Base-by-base conservation (phyloP, 352 stramenopile genomes). In the Blastocystis sp. region DNA sequence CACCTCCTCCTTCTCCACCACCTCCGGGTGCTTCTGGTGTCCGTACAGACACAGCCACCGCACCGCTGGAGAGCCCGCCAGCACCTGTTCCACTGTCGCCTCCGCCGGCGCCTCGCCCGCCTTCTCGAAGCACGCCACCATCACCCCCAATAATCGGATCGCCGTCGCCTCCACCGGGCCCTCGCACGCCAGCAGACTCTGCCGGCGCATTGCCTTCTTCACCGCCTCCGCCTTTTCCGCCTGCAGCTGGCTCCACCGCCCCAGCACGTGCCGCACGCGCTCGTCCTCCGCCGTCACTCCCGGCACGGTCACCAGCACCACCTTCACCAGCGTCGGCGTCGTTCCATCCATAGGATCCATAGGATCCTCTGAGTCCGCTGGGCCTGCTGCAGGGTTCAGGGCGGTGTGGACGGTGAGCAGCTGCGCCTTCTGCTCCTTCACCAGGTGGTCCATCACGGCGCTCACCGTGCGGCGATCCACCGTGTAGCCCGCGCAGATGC, bases 81-180 rank as follows among this genome's bases (percentile, higher is more conserved):
- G 48, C 48, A 57, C 6, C 48, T 7, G 6, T 14, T 57, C 48
- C 48, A 57, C 48, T 17, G 48, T 74, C 17, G 3, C 34, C 34
- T 69, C 62, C 17, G 0, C 43, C 64, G 34, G 17, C 11, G 34
- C 64, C 17, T 40, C 17, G 10, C 43, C 64, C 64, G 14, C 4
- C 3, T 48, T 17, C 34, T 40, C 19, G 43, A 66, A 43, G n/a
- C 65, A 1, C n/a, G 45, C 21, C 40, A 52, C n/a, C n/a, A 57
- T 52, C 71, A 81, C 48, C 40, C 19, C 71, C n/a, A 52, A 64
- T 19, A 81, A 19, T 24, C 71, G 71, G 3, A 81, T n/a, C 10
- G 66, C 38, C 52, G 24, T 28, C 52, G 52, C 43, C 14, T n/a
- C n/a, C 34, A 81, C 9, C 14, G 71, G 48, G 21, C 21, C 14